A percentile compares a stretch with the other conserved stretches of the same genome.
Evolutionary conservation across 208 protist species (phyloP).

Genomic region (Tritrichomonas foetus): DNA sequence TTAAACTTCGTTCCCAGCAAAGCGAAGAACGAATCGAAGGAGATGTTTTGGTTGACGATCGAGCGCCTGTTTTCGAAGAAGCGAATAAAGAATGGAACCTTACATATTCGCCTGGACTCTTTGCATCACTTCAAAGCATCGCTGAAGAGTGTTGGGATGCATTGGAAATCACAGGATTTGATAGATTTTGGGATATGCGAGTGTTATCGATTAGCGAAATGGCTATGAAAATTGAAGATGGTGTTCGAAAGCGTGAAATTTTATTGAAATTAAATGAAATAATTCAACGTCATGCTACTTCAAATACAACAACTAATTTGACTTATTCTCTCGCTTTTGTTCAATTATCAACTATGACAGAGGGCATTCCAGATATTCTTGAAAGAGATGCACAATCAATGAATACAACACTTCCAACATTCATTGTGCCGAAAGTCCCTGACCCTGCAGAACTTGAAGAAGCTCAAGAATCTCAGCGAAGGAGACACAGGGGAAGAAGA

Average conservation of each 20-base stretch:
- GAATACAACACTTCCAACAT: neutral
- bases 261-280: slow-evolving; percentile 6
- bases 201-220: neutral
- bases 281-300: neutral
- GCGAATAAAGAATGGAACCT: neutral
- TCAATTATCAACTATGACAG: neutral
- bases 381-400: neutral
- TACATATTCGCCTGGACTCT: neutral
- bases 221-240: neutral
- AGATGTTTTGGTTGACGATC: neutral
- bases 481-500: neutral
- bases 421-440: neutral
- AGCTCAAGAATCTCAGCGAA: neutral
- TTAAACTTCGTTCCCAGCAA: neutral
- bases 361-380: neutral
- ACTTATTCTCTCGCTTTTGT: slow-evolving; percentile 17
- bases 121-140: neutral
- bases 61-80: neutral
- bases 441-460: neutral
- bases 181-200: neutral
- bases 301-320: neutral
- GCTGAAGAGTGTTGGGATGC: neutral
- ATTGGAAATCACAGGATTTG: neutral
- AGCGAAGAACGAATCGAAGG: neutral
- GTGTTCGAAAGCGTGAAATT: neutral